A percentile compares a stretch with the other conserved stretches of the same genome.
phyloP scores from a whole-genome alignment of 2,329 filamentous ascomycete species.

The Didymella pinodella region DNA sequence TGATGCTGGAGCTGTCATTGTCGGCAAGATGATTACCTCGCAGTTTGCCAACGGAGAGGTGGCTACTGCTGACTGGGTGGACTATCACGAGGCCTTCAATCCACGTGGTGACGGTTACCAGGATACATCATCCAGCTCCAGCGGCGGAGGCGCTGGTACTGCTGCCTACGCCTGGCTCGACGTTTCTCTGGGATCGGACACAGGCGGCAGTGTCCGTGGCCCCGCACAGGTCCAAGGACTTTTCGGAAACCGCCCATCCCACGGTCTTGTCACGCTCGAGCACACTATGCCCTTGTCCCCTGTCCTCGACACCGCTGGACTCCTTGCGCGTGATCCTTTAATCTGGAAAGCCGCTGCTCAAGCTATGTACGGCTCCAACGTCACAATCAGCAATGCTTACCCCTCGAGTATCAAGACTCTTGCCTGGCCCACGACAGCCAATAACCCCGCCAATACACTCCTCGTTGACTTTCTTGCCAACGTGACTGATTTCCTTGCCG shows the following conservation, averaged over 20 bases:
- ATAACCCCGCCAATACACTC: conserved; percentile 48
- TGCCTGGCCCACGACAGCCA: conserved; percentile 51
- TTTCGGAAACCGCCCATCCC: conserved; percentile 60
- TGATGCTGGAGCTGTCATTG: conserved; percentile 64
- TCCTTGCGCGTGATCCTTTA: conserved; percentile 56
- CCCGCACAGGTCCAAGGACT: conserved; percentile 59
- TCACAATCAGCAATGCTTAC: conserved; percentile 54
- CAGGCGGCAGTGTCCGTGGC: conserved; percentile 59
- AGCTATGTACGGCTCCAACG: conserved; percentile 56
- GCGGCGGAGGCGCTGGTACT: conserved; percentile 56
- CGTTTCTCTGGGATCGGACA: conserved; percentile 59
- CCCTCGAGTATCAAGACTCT: conserved; percentile 54
- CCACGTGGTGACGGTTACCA: conserved; percentile 57
- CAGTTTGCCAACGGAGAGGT: conserved; percentile 57
- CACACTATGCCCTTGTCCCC: conserved; percentile 60
- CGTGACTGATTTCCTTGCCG: conserved; percentile 54
- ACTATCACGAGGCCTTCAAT: conserved; percentile 56
- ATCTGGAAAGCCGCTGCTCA: conserved; percentile 56
- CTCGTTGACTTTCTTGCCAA: conserved; percentile 55
- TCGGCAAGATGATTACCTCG: conserved; percentile 57
- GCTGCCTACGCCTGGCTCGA: conserved; percentile 60
- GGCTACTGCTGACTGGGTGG: conserved; percentile 61
- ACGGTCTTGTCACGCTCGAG: conserved; percentile 57
- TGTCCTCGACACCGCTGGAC: conserved; percentile 57
- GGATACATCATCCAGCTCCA: conserved; percentile 58